Percentiles rank a stretch among this genome's conserved stretches.
phyloP scores from a whole-genome alignment of 495 filamentous ascomycete genomes.

The Aspergillus affinis region DNA sequence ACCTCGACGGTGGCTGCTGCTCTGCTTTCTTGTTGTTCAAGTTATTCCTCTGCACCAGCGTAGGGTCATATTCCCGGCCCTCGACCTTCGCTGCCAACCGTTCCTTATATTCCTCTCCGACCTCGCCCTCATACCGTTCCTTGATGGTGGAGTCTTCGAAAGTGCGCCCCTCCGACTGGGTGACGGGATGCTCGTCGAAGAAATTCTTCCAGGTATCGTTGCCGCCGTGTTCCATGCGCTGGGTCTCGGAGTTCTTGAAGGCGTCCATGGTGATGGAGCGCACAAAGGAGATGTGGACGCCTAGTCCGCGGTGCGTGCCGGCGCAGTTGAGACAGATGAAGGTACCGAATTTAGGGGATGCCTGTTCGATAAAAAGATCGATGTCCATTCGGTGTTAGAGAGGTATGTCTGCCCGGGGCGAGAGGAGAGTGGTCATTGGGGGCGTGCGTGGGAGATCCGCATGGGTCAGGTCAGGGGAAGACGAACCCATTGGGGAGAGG shows the following conservation, averaged over 20 bases:
- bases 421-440: not conserved
- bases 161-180: conserved; percentile 51
- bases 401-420: not conserved
- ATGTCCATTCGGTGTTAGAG: too few relatives aligned
- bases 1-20: conserved; percentile 27
- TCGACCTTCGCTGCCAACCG: conserved; percentile 82
- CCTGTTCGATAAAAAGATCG: conserved; percentile 32
- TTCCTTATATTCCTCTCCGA: conserved; percentile 96
- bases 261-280: conserved; percentile 96
- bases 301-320: conserved; percentile 88
- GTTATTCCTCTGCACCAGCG: conserved; percentile 57
- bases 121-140: conserved; percentile 81
- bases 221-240: conserved; percentile 82
- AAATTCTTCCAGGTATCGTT: conserved; percentile 84
- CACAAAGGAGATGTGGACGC: conserved; percentile 98
- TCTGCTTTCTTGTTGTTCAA: conserved; percentile 35
- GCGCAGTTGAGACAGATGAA: conserved; percentile 98
- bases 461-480: conserved; percentile 6
- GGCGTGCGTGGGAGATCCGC: not conserved
- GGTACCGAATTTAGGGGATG: conserved; percentile 73
- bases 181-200: conserved; percentile 71
- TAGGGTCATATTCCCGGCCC: conserved; percentile 65
- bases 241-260: conserved; percentile 84
- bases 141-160: conserved; percentile 79
- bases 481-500: conserved; percentile 86